A percentile compares a stretch with the other conserved stretches of the same genome.
Evolutionary conservation across 2,329 filamentous ascomycete genomes (phyloP).

Genomic region (Cercospora zeina): DNA sequence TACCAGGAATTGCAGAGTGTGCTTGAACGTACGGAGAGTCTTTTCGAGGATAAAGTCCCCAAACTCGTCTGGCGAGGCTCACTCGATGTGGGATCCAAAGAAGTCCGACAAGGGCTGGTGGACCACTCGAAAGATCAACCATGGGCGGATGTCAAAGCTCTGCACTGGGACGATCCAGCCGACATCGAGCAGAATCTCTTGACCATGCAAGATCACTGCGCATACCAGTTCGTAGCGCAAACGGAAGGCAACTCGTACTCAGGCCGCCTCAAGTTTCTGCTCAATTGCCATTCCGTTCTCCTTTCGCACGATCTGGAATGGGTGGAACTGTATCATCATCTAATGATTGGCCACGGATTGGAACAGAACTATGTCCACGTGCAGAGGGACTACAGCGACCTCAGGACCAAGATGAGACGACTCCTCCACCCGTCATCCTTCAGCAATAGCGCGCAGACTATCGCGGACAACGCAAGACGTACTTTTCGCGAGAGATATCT

Average conservation of each 20-base stretch:
- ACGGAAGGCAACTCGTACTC: constrained; percentile 39
- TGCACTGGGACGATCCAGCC: constrained; percentile 30
- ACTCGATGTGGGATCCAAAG: constrained; percentile 33
- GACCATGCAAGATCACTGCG: constrained; percentile 35
- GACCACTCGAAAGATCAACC: constrained; percentile 35
- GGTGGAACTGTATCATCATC: constrained; percentile 36
- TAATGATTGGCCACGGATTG: constrained; percentile 32
- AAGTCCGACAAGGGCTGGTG: constrained; percentile 38
- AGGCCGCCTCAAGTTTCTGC: constrained; percentile 39
- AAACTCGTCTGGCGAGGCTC: constrained; percentile 38
- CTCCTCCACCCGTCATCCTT: constrained; percentile 29
- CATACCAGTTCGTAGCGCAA: constrained; percentile 35
- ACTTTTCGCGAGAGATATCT: constrained; percentile 35
- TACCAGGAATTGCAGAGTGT: constrained; percentile 25
- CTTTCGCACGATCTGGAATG: constrained; percentile 37
- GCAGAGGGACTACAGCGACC: constrained; percentile 34
- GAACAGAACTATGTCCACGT: constrained; percentile 38
- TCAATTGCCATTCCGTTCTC: constrained; percentile 38
- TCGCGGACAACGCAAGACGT: constrained; percentile 33
- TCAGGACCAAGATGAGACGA: constrained; percentile 33
- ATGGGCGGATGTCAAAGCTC: constrained; percentile 43
- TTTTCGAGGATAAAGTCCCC: constrained; percentile 31
- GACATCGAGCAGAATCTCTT: constrained; percentile 31
- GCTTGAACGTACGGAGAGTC: constrained; percentile 29
- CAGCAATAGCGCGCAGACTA: constrained; percentile 26